phyloP scores from a whole-genome alignment of 345 rosid genomes.

The Corchorus olitorius region DNA sequence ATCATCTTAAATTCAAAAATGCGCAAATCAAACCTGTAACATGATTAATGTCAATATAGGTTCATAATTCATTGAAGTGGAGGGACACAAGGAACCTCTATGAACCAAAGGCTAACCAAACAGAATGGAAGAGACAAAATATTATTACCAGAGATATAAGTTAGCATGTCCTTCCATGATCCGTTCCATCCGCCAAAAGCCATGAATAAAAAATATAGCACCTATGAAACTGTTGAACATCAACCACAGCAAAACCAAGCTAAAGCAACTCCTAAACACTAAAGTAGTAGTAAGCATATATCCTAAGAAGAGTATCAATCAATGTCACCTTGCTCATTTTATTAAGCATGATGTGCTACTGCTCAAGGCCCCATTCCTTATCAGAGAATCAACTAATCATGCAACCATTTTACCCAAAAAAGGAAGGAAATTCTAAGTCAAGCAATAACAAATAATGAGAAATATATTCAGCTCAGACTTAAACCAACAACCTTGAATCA shows the following conservation, averaged over 20 bases:
- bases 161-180: background rate
- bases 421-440: no score
- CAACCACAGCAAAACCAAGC: background rate
- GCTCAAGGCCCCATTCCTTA: no score
- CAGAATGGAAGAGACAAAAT: background rate
- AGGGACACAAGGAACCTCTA: background rate
- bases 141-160: background rate
- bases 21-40: no score
- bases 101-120: background rate
- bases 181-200: no score
- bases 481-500: background rate
- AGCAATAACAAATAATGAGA: background rate
- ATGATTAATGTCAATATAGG: background rate
- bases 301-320: background rate
- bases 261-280: background rate
- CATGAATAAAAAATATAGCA: background rate
- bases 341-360: no score
- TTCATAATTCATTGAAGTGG: background rate
- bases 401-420: no score
- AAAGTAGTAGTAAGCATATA: background rate
- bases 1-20: no score
- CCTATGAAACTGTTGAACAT: background rate
- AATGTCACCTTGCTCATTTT: background rate
- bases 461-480: background rate
- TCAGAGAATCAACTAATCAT: no score